These are phyloP conservation scores for Pythium aquatile DNA, from an alignment of 352 stramenopile species.

Conservation along the genomic window DNA sequence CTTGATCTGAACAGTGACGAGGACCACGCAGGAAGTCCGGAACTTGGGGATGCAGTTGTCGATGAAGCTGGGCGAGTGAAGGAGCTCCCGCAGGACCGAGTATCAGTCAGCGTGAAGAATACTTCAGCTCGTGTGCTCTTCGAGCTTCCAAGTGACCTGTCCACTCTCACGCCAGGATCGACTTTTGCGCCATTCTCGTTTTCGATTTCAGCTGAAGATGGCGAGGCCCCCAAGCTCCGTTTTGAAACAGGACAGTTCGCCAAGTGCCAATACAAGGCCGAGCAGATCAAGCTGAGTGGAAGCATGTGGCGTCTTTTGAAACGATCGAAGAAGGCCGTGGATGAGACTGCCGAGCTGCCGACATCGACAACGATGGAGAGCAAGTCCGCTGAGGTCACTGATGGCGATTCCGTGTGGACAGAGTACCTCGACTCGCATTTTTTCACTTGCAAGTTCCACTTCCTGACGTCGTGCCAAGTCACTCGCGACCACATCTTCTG, in stretches of 20 bases:
- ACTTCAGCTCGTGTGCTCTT: slow-evolving; percentile 58
- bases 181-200: slow-evolving; percentile 55
- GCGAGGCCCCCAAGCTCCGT: slow-evolving; percentile 40
- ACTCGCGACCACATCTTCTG: slow-evolving; percentile 70
- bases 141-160: slow-evolving; percentile 52
- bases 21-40: not conserved
- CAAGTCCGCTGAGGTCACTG: not conserved
- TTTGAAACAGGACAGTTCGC: slow-evolving; percentile 65
- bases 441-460: slow-evolving; percentile 62
- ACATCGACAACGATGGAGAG: not conserved
- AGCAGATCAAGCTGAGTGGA: slow-evolving; percentile 49
- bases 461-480: slow-evolving; percentile 75
- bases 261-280: slow-evolving; percentile 68
- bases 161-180: slow-evolving; percentile 34
- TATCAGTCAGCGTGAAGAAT: slow-evolving; percentile 65
- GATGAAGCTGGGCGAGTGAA: slow-evolving; percentile 4
- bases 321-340: slow-evolving; percentile 30
- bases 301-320: slow-evolving; percentile 51
- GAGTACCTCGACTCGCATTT: slow-evolving; percentile 75
- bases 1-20: slow-evolving; percentile 16
- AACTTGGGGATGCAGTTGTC: slow-evolving; percentile 5
- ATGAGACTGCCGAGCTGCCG: not conserved
- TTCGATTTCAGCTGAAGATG: slow-evolving; percentile 44
- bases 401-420: slow-evolving; percentile 37
- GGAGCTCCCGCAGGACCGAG: slow-evolving; percentile 36